Percentiles rank a stretch among this genome's conserved stretches.
Evolutionary conservation across 805 yeast genomes (phyloP).

Genomic region (Wickerhamiella cacticola): DNA sequence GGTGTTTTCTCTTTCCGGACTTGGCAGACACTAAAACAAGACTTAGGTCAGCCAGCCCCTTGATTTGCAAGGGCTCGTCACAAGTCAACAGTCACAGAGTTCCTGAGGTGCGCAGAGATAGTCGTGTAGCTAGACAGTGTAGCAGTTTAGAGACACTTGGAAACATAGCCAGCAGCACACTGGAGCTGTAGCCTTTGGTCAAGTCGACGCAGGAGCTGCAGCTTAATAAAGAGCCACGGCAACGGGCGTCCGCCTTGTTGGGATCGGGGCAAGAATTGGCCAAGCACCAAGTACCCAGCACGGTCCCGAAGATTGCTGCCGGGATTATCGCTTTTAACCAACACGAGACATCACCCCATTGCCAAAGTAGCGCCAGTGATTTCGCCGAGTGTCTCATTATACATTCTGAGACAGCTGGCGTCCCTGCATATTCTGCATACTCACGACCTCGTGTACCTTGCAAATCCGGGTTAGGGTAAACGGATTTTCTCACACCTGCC

Average conservation of each 20-base stretch:
- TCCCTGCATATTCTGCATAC: constrained; percentile 4
- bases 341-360: neutral
- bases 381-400: neutral
- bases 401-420: neutral
- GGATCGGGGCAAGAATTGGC: too few species aligned
- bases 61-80: neutral
- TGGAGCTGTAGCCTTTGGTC: too few species aligned
- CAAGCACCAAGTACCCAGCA: too few species aligned
- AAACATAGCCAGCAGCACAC: too few species aligned
- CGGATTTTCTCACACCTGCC: too few species aligned
- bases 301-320: too few species aligned
- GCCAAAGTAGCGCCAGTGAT: neutral
- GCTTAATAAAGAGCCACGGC: neutral
- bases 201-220: neutral
- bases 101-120: too few species aligned
- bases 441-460: constrained; percentile 3
- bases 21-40: too few species aligned
- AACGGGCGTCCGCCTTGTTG: neutral
- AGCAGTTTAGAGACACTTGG: too few species aligned
- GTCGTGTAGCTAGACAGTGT: too few species aligned
- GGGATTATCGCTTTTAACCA: neutral
- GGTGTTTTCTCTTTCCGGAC: too few species aligned
- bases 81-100: neutral
- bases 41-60: neutral
- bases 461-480: constrained; percentile 1